Base-by-base conservation (phyloP, 129 eudicot species). In the Lactuca sativa region DNA sequence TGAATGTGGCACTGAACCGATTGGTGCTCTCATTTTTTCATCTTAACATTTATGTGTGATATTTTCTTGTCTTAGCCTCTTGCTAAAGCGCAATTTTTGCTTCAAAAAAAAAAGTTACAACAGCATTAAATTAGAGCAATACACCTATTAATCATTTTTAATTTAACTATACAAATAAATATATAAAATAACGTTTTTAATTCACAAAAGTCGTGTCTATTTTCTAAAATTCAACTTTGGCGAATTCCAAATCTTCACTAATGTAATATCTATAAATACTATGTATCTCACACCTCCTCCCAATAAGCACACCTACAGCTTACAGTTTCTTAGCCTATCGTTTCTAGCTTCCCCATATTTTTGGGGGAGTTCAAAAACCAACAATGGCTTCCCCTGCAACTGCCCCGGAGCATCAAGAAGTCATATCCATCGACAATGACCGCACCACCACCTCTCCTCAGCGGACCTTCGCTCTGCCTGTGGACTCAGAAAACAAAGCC, bases 301-400 rank as follows among this genome's bases (percentile, higher is more conserved):
- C 25, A 36, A 74, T 64, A 74, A 74, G 78, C 78, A 74, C 78
- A 74, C 71, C 72, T 74, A 63, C 70, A 63, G 9, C 65, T 74
- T n/a, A 37, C 10, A 41, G 25, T 44, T 30, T 56, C 66, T 17
- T 17, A 56, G 3, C 61, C 7, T 55, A 69, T 55, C 74, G 9
- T 30, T 30, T 10, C 18, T 10, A 25, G 4, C 14, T 1, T 4
- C 51, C 69, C 51, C 30, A 56, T 17, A 4, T 6, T 18, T 18
- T 62, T 49, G 17, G 6, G 21, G 21, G 21, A 59, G 37, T 25
- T 52, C 63, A 73, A 73, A 15, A 73, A 64, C 38, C 56, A 6
- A 36, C 63, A 68, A 73, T 73, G 78, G 64, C 71, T 8, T 52
- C 44, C 71, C 2, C 21, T 63, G 7, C 41, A 63, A 52, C 77